These are phyloP conservation scores for Zopfia rhizophila DNA, from an alignment of 2,329 filamentous ascomycete genomes.

Conservation along the genomic window DNA sequence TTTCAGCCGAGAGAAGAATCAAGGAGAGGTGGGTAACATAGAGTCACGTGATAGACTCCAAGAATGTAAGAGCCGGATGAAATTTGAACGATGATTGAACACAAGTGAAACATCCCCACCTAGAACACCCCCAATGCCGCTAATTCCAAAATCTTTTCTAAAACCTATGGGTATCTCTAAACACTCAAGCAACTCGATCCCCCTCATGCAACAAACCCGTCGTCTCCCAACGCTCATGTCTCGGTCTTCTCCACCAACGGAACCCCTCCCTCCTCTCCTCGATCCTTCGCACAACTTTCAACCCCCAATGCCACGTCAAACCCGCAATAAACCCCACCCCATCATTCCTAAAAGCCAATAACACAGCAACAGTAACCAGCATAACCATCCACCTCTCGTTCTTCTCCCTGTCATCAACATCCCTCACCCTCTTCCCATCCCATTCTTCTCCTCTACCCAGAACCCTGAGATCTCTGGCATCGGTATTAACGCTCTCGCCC, in stretches of 20 bases:
- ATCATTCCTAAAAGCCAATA: slow-evolving; percentile 90
- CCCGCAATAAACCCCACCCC: slow-evolving; percentile 87
- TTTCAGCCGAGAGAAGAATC: no score
- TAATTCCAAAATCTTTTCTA: no score
- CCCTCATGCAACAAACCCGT: slow-evolving; percentile 40
- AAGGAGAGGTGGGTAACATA: no score
- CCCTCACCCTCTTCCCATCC: slow-evolving; percentile 59
- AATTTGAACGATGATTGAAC: no score
- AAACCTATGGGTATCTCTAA: no score
- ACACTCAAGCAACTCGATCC: slow-evolving; percentile 37
- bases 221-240: slow-evolving; percentile 33
- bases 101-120: no score
- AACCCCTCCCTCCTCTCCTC: slow-evolving; percentile 25
- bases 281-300: slow-evolving; percentile 50
- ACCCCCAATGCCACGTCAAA: slow-evolving; percentile 79
- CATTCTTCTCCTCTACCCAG: slow-evolving; percentile 39
- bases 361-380: slow-evolving; percentile 83
- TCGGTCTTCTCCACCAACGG: slow-evolving; percentile 36
- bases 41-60: no score
- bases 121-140: no score
- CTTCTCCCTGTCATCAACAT: slow-evolving; percentile 73
- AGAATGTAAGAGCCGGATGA: no score
- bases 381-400: slow-evolving; percentile 86
- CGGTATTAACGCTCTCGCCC: slow-evolving; percentile 84
- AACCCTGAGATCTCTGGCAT: slow-evolving; percentile 67